A percentile compares a stretch with the other conserved stretches of the same genome.
These are phyloP conservation scores for Pseudocercospora musae DNA, from an alignment of 2,329 filamentous ascomycete species.

Conservation along the genomic window DNA sequence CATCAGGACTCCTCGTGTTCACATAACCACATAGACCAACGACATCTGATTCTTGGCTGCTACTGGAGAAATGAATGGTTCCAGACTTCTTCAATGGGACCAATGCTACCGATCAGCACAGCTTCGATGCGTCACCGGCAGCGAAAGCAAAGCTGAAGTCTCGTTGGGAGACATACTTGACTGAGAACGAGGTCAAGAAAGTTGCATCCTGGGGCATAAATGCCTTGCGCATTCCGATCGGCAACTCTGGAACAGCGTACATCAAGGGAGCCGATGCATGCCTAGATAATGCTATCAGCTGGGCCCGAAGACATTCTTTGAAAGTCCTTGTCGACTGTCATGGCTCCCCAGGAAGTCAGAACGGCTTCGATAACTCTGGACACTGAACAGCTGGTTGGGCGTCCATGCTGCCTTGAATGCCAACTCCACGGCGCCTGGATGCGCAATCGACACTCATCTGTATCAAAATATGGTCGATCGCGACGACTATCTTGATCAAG, in stretches of 20 bases:
- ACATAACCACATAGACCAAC: background rate
- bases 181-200: slow-evolving; percentile 40
- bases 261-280: slow-evolving; percentile 46
- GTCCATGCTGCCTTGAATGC: slow-evolving; percentile 27
- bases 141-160: slow-evolving; percentile 30
- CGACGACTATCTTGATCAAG: slow-evolving; percentile 39
- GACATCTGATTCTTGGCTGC: slow-evolving; percentile 30
- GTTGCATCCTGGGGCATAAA: slow-evolving; percentile 39
- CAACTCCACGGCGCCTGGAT: slow-evolving; percentile 27
- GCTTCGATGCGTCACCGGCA: slow-evolving; percentile 36
- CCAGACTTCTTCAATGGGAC: slow-evolving; percentile 36
- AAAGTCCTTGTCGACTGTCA: slow-evolving; percentile 54
- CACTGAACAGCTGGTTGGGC: slow-evolving; percentile 33
- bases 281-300: slow-evolving; percentile 48
- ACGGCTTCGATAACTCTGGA: slow-evolving; percentile 46
- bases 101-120: slow-evolving; percentile 38
- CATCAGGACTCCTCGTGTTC: background rate
- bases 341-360: slow-evolving; percentile 49
- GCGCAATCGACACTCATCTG: slow-evolving; percentile 45
- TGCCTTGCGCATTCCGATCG: slow-evolving; percentile 49
- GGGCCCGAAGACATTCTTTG: slow-evolving; percentile 44
- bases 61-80: slow-evolving; percentile 40
- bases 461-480: slow-evolving; percentile 43
- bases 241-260: slow-evolving; percentile 44
- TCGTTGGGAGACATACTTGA: slow-evolving; percentile 40